Base-by-base conservation (phyloP, 2,329 filamentous ascomycete species). In the Penicillium sp. region DNA sequence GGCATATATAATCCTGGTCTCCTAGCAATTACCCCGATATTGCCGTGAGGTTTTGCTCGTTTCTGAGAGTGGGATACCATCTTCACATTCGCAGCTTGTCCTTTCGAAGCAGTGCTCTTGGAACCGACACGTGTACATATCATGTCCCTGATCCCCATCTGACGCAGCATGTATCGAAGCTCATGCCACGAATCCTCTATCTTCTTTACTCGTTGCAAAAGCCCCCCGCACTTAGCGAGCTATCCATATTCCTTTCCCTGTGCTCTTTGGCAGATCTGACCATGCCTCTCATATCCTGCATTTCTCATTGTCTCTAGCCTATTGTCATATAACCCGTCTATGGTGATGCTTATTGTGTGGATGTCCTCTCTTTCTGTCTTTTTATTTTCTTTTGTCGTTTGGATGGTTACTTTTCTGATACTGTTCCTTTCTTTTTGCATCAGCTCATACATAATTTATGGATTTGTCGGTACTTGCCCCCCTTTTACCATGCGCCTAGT, bases 1-100 rank as follows among this genome's bases (percentile, higher is more conserved):
- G 55, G 55, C 66, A 61, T 71, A 69, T 66, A 70, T 70, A 69
- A 61, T 57, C 30, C 44, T 47, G 51, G 51, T 52, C 56, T 50
- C 51, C 51, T 56, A 54, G 57, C 61, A 43, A 49, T 36, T 51
- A 23, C 18, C n/a, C 34, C 13, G 41, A 47, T 30, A 19, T 52
- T 53, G 38, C 44, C 34, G 29, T 43, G 45, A 49, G 27, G 26
- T 36, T 34, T 51, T 45, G 41, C 38, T 46, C 41, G n/a, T 45
- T 23, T 29, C n/a, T 19, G 32, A 38, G 26, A 14, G n/a, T 23
- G 13, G 39, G 27, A 39, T 47, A 9, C 32, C 29, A 30, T 40
- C 44, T 47, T 54, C 48, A 56, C 58, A 58, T 59, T 43, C 46
- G 51, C 51, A 58, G 51, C 58, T 56, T 63, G 53, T 56, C 53